A percentile compares a stretch with the other conserved stretches of the same genome.
Conservation (phyloP, 2,329 filamentous ascomycete species). For the Sporothrix inflata region DNA sequence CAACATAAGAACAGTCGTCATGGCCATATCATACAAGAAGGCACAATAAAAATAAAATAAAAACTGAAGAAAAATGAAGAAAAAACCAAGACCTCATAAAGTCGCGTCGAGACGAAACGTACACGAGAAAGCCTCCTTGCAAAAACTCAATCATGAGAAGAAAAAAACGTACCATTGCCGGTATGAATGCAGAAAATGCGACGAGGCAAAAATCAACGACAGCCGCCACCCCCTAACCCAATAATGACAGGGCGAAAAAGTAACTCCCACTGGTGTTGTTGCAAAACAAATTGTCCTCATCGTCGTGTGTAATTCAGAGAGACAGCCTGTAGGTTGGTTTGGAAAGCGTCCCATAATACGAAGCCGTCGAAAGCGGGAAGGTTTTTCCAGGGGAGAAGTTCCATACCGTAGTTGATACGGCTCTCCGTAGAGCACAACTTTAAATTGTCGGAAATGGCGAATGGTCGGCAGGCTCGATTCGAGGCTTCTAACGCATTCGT, state of each 20-base stretch:
- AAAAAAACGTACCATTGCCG: not conserved
- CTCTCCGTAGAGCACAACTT: no score
- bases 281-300: not conserved
- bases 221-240: not conserved
- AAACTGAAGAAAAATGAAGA: not conserved
- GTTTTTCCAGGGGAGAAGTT: no score
- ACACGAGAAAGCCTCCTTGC: not conserved
- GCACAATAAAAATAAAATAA: not conserved
- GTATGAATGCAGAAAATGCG: not conserved
- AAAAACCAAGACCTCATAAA: not conserved
- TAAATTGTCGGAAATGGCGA: no score
- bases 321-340: no score
- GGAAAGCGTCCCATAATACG: no score
- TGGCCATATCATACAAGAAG: constrained; percentile 13
- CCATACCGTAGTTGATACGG: no score
- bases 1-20: constrained; percentile 5
- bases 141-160: not conserved
- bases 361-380: no score
- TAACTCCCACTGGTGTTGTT: not conserved
- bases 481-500: not conserved
- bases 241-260: not conserved
- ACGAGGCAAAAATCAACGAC: not conserved
- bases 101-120: not conserved
- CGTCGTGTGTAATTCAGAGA: not conserved
- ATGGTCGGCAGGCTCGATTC: not conserved